A percentile compares a stretch with the other conserved stretches of the same genome.
These are phyloP conservation scores for Metschnikowia kunwiensis DNA, from an alignment of 805 yeast species.

Conservation along the genomic window DNA sequence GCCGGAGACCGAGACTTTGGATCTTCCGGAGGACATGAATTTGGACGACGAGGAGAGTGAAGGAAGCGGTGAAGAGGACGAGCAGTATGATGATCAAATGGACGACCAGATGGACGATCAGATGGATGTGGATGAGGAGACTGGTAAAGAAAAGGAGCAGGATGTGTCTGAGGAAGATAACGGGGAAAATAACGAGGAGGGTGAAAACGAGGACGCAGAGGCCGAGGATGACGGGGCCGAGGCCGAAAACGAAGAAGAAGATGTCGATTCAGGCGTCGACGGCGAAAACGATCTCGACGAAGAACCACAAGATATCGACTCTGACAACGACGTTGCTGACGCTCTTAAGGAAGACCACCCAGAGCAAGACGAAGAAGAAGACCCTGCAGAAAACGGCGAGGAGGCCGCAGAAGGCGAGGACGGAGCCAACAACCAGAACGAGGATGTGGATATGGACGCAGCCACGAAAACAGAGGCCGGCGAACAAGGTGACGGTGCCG, in stretches of 20 bases:
- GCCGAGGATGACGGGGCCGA: conserved; percentile 23
- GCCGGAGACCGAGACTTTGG: conserved; percentile 83
- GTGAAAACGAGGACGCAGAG: conserved; percentile 24
- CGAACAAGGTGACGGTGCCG: conserved; percentile 61
- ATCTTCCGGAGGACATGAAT: conserved; percentile 88
- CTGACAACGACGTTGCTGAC: conserved; percentile 30
- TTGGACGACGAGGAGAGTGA: conserved; percentile 70
- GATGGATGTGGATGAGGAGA: conserved; percentile 26
- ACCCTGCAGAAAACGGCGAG: conserved; percentile 22
- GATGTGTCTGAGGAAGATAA: conserved; percentile 19
- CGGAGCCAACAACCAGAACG: conserved; percentile 44
- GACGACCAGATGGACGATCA: conserved; percentile 26
- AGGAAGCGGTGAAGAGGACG: conserved; percentile 42
- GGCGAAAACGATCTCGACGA: conserved; percentile 20
- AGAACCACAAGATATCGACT: conserved; percentile 27
- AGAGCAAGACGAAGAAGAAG: conserved; percentile 36
- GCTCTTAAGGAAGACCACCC: conserved; percentile 34
- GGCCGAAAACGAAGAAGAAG: conserved; percentile 27
- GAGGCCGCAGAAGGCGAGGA: conserved; percentile 53
- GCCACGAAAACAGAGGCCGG: conserved; percentile 61
- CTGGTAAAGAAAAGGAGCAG: conserved; percentile 17
- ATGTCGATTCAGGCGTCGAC: conserved; percentile 28
- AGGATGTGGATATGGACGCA: conserved; percentile 51
- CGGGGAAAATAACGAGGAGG: conserved; percentile 13
- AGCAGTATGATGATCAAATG: conserved; percentile 21